Evolutionary conservation across 1,139 yeast genomes (phyloP).

Genomic region (Kodamaea derodonti): DNA sequence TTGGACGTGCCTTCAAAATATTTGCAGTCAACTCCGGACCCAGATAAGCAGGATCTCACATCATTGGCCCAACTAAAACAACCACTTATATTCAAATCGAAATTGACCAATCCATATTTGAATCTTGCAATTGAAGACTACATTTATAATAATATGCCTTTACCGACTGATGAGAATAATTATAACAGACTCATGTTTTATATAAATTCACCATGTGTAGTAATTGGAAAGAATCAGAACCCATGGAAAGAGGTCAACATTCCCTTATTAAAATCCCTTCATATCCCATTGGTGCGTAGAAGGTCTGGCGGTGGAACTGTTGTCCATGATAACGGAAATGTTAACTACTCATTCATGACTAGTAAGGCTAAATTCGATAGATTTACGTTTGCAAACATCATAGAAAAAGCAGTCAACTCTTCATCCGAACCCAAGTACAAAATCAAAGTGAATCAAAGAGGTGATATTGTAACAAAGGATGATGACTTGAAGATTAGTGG

Average conservation of each 20-base stretch:
- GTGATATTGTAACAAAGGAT: constrained; percentile 61
- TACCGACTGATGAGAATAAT: constrained; percentile 18
- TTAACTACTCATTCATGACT: constrained; percentile 80
- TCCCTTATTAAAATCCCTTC: constrained; percentile 47
- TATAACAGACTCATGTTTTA: constrained; percentile 66
- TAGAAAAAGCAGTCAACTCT: constrained; percentile 49
- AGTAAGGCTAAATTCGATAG: constrained; percentile 65
- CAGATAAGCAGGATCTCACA: background rate
- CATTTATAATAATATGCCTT: constrained; percentile 63
- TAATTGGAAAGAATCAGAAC: constrained; percentile 93
- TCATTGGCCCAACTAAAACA: constrained; percentile 13
- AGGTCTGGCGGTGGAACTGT: constrained; percentile 96
- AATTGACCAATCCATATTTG: constrained; percentile 59
- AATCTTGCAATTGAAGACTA: constrained; percentile 84
- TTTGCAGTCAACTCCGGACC: background rate
- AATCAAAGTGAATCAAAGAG: constrained; percentile 60
- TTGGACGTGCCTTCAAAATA: background rate
- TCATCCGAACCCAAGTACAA: constrained; percentile 8
- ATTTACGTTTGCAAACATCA: constrained; percentile 52
- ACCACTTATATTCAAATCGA: constrained; percentile 41
- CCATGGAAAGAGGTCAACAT: constrained; percentile 87
- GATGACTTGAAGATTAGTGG: constrained; percentile 67
- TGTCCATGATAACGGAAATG: constrained; percentile 90
- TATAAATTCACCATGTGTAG: constrained; percentile 78
- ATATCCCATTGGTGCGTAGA: constrained; percentile 73